These are phyloP conservation scores for Colletotrichum orbiculare DNA, from an alignment of 2,329 filamentous ascomycete genomes.

Conservation along the genomic window DNA sequence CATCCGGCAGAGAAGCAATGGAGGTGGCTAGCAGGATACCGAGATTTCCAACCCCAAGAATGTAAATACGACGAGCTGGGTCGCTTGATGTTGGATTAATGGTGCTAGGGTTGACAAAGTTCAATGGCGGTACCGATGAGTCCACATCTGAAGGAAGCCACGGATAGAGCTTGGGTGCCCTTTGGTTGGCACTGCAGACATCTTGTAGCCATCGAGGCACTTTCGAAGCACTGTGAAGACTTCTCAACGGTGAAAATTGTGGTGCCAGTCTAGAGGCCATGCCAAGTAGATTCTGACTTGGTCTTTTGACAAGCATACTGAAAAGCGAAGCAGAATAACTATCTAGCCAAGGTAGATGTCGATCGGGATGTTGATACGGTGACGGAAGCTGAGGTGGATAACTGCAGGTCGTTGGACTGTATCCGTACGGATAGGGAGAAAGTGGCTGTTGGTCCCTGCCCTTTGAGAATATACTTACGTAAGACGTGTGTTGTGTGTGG, in stretches of 20 bases:
- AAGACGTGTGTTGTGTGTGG: too few species aligned
- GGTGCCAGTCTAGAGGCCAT: neutral
- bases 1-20: slow-evolving; percentile 67
- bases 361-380: too few species aligned
- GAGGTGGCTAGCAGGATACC: slow-evolving; percentile 82
- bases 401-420: too few species aligned
- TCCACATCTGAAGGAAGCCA: slow-evolving; percentile 48
- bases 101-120: neutral
- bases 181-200: slow-evolving; percentile 39
- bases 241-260: neutral
- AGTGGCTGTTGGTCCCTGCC: too few species aligned
- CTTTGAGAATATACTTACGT: too few species aligned
- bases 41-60: slow-evolving; percentile 85
- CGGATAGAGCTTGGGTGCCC: slow-evolving; percentile 49
- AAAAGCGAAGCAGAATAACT: too few species aligned
- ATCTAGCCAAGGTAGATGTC: too few species aligned
- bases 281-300: neutral
- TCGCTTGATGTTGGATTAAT: neutral
- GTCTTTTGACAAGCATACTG: slow-evolving; percentile 1
- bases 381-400: too few species aligned
- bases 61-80: slow-evolving; percentile 68
- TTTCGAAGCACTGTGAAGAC: neutral
- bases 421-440: too few species aligned
- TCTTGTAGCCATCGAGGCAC: slow-evolving; percentile 46
- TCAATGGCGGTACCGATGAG: neutral